Percentiles rank a stretch among this genome's conserved stretches.
Evolutionary conservation across 2,329 filamentous ascomycete species (phyloP).

Genomic region (Epichloe typhina): DNA sequence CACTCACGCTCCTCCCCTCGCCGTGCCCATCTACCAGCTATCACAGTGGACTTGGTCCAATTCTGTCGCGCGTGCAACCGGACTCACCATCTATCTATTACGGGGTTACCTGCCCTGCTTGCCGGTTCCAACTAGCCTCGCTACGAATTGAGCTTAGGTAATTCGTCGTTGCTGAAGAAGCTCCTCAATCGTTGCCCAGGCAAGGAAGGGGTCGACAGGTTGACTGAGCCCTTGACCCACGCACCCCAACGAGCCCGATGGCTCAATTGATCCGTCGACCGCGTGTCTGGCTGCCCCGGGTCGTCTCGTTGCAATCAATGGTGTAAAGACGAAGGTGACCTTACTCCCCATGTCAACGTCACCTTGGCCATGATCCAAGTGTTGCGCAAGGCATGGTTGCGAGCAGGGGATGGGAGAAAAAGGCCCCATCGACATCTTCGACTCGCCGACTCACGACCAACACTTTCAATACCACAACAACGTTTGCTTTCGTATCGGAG

Average conservation of each 20-base stretch:
- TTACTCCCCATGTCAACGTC: neutral
- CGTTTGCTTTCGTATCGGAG: slow-evolving; percentile 1
- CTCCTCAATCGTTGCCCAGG: neutral
- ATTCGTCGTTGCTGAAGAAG: neutral
- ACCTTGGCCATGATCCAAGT: neutral
- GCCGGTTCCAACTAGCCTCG: neutral
- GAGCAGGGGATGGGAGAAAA: neutral
- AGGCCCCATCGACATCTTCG: neutral
- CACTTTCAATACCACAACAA: neutral
- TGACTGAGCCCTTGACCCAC: too few relatives aligned
- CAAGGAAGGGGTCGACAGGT: too few relatives aligned
- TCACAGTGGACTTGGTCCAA: neutral
- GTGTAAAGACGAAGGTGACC: neutral
- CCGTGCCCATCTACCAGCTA: neutral
- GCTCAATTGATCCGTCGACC: too few relatives aligned
- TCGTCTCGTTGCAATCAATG: neutral
- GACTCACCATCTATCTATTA: neutral
- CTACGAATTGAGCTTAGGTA: neutral
- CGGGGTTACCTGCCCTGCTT: neutral
- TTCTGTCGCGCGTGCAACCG: neutral
- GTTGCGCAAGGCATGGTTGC: neutral
- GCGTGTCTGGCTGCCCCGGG: neutral
- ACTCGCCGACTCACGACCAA: slow-evolving; percentile 1
- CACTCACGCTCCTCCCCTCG: neutral
- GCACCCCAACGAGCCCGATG: too few relatives aligned